Conservation (phyloP, 441 rosid species). For the Omphalea diandra region DNA sequence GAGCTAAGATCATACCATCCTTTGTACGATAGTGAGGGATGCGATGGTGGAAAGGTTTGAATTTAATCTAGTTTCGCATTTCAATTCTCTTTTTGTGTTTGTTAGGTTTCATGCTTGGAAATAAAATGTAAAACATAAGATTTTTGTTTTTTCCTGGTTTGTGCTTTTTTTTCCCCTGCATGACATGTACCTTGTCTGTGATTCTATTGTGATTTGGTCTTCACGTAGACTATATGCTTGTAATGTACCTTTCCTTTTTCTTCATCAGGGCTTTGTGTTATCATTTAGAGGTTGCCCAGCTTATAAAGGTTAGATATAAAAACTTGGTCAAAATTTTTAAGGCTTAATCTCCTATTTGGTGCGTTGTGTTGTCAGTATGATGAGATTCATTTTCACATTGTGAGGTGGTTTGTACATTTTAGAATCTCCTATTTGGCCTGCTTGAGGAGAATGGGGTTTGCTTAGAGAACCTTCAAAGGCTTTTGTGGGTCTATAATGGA, state of each 20-base stretch:
- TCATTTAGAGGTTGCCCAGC: not conserved
- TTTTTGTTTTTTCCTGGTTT: too few species aligned
- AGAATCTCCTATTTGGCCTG: not conserved
- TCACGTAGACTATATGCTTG: not conserved
- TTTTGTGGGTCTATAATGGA: not conserved
- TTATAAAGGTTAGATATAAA: not conserved
- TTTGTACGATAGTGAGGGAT: conserved; percentile 7
- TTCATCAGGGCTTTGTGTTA: not conserved
- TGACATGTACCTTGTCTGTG: not conserved
- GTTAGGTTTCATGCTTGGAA: not conserved
- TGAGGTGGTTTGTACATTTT: not conserved
- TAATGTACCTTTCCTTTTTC: not conserved
- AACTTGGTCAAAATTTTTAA: not conserved
- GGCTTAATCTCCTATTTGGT: not conserved
- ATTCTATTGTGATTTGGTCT: not conserved
- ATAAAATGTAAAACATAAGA: not conserved
- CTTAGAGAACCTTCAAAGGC: not conserved
- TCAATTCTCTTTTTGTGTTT: not conserved
- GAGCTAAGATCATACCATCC: not conserved
- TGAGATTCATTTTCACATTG: not conserved
- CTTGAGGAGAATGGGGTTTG: not conserved
- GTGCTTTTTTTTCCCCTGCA: not conserved
- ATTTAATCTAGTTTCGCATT: not conserved
- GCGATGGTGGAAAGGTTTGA: conserved; percentile 9
- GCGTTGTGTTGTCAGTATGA: not conserved